Conservation (phyloP, 169 alveolate genomes). For the Plasmodium ovale region DNA sequence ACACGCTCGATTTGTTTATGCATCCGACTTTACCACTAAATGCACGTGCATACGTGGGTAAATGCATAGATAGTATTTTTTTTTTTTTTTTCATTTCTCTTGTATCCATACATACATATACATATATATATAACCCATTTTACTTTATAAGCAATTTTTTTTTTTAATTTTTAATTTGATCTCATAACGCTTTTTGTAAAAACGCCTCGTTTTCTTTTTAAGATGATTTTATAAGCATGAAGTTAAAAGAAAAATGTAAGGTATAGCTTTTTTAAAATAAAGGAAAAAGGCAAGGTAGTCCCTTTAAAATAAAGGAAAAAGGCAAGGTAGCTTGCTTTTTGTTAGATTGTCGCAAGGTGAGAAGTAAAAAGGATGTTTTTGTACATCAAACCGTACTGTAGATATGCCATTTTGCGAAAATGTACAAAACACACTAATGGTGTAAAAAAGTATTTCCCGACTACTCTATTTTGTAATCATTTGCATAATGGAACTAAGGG, state of each 20-base stretch:
- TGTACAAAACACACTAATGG: background rate
- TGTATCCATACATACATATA: background rate
- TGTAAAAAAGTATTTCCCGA: background rate
- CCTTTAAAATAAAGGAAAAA: background rate
- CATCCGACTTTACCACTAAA: background rate
- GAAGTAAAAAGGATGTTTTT: conserved; percentile 30
- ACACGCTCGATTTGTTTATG: too few relatives aligned
- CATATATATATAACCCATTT: conserved; percentile 1
- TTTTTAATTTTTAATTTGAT: conserved; percentile 4
- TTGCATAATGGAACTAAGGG: background rate
- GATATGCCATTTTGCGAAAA: conserved; percentile 4
- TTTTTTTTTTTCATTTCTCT: background rate
- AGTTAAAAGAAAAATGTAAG: background rate
- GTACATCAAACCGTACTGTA: background rate
- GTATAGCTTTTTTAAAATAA: background rate
- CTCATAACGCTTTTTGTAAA: background rate
- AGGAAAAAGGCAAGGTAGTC: background rate
- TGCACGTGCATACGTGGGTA: background rate
- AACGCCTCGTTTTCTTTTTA: background rate
- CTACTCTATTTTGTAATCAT: background rate
- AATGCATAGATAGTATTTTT: background rate
- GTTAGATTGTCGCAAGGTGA: background rate
- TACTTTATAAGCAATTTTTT: background rate
- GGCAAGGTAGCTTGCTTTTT: too few relatives aligned
- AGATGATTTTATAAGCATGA: background rate